These are phyloP conservation scores for Casuarina cunninghamiana DNA, from an alignment of 306 rosid genomes.

Conservation along the genomic window DNA sequence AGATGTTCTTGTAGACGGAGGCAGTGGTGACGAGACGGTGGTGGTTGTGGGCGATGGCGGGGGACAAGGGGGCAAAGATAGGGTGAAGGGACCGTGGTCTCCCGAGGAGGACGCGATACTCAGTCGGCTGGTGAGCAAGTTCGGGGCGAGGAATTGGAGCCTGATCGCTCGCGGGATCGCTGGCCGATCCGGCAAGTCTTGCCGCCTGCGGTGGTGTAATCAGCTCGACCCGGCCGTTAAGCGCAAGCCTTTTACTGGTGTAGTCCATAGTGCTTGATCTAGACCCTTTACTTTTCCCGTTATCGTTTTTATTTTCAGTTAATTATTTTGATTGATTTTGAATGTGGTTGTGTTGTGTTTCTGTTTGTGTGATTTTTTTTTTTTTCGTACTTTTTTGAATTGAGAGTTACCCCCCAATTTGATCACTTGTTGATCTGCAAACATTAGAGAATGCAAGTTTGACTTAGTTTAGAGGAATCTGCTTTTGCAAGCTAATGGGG, in stretches of 20 bases:
- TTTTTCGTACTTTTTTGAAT: background rate
- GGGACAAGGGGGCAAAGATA: constrained; percentile 39
- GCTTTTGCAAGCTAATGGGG: background rate
- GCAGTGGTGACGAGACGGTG: constrained; percentile 60
- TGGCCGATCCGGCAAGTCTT: constrained; percentile 94
- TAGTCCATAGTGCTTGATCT: background rate
- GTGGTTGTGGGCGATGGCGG: constrained; percentile 25
- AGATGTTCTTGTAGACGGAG: constrained; percentile 27
- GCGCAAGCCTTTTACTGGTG: constrained; percentile 91
- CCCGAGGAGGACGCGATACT: constrained; percentile 85
- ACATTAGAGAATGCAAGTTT: background rate
- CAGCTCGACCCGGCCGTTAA: constrained; percentile 94
- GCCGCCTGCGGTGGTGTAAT: constrained; percentile 95
- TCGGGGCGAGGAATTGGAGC: constrained; percentile 94
- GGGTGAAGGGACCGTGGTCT: constrained; percentile 94
- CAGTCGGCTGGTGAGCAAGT: constrained; percentile 78
- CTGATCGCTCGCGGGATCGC: constrained; percentile 86
- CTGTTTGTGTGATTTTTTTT: background rate
- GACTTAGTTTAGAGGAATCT: background rate
- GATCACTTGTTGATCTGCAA: background rate
- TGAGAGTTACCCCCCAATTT: background rate
- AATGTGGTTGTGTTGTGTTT: background rate
- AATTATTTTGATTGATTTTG: background rate
- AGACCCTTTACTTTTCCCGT: background rate
- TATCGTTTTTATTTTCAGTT: background rate